phyloP scores from a whole-genome alignment of 441 rosid genomes.

The Dalechampia spathulata region DNA sequence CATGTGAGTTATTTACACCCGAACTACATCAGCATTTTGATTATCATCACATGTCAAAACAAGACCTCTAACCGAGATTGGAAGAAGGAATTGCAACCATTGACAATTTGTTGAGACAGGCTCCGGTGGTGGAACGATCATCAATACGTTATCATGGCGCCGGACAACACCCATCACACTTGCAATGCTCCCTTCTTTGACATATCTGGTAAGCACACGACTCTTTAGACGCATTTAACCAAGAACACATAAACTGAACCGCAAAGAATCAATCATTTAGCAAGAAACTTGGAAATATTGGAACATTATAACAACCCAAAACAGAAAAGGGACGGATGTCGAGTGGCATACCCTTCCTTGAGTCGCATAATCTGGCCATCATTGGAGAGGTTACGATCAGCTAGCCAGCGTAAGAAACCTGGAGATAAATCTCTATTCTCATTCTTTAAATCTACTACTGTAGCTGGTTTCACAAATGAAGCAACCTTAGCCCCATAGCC shows the following conservation, averaged over 20 bases:
- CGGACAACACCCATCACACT: constrained; percentile 91
- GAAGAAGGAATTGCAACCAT: constrained; percentile 70
- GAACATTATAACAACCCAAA: background rate
- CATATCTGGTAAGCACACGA: constrained; percentile 38
- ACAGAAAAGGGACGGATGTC: background rate
- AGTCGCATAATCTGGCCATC: constrained; percentile 82
- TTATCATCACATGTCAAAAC: constrained; percentile 69
- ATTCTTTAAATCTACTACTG: constrained; percentile 58
- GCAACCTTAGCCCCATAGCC: constrained; percentile 93
- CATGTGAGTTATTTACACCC: constrained; percentile 41
- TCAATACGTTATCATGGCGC: constrained; percentile 74
- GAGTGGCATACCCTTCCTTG: constrained; percentile 72
- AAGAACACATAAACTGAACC: background rate
- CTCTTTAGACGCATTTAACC: constrained; percentile 6
- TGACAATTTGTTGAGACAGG: constrained; percentile 77
- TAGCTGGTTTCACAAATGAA: constrained; percentile 69
- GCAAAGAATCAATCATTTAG: background rate
- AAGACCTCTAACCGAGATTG: constrained; percentile 69
- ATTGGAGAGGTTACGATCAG: constrained; percentile 67
- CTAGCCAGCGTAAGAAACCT: constrained; percentile 67
- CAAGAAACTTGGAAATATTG: background rate
- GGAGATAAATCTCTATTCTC: constrained; percentile 65
- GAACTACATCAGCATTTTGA: constrained; percentile 65
- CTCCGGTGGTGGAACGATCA: constrained; percentile 68
- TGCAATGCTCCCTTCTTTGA: constrained; percentile 90